Evolutionary conservation across 169 alveolate species (phyloP).

Genomic region (Cryptosporidium felis): DNA sequence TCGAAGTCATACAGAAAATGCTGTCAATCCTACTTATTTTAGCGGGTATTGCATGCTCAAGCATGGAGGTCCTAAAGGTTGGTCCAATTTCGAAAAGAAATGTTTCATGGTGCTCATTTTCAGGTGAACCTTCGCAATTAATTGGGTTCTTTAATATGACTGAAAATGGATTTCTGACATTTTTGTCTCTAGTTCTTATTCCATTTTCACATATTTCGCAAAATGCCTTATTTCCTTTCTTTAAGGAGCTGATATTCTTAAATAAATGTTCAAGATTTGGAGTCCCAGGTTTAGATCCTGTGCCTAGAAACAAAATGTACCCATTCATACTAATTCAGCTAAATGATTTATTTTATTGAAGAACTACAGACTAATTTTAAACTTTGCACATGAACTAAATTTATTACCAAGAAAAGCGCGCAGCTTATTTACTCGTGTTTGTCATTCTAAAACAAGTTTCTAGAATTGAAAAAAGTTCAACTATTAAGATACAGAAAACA

Average conservation of each 20-base stretch:
- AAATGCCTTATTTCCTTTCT: background rate
- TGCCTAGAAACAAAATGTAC: constrained; percentile 30
- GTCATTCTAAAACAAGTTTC: too few relatives aligned
- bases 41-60: constrained; percentile 24
- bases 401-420: too few relatives aligned
- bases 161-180: constrained; percentile 45
- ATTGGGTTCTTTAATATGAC: background rate
- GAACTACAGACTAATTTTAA: background rate
- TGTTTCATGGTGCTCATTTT: background rate
- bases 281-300: constrained; percentile 23
- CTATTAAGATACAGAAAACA: too few relatives aligned
- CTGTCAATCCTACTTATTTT: constrained; percentile 20
- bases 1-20: constrained; percentile 36
- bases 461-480: too few relatives aligned
- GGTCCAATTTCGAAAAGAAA: constrained; percentile 49
- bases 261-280: constrained; percentile 56
- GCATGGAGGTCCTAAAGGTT: constrained; percentile 24
- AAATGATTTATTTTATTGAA: too few relatives aligned
- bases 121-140: background rate
- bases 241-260: constrained; percentile 15
- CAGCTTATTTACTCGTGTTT: too few relatives aligned
- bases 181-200: background rate
- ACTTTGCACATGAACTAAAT: background rate
- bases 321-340: constrained; percentile 56
- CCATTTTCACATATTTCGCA: constrained; percentile 35